Evolutionary conservation across 768 basidiomycete species (phyloP), one percentile per base, ranked within the genome.

Genomic region (Hypholoma sublateritium): DNA sequence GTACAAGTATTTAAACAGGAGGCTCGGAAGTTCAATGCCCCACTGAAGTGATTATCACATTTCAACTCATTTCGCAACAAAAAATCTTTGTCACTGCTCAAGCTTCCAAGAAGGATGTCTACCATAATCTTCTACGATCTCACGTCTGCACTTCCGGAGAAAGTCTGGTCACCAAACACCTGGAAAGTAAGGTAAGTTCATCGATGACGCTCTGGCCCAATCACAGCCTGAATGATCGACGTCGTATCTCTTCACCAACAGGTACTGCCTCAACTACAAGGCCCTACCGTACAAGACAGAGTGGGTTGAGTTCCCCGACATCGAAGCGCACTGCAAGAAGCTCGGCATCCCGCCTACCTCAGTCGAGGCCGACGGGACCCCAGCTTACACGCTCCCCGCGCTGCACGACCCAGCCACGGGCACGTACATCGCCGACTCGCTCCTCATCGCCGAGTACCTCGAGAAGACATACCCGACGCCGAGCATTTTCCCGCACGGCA

Each of bases 361-460:
- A 14, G 3, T 12, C 21, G 4, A 22, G 9, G 35, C 50, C 11
- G 50, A 51, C 22, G 50, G 35, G 7, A 37, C 35, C 37, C 50
- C 50, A 24, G 5, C 16, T 9, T 51, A 51, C 50, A 37, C 37
- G 8, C 19, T 50, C 32, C 50, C 50, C 34, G 36, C 24, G 32
- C 35, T 50, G 9, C 28, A 50, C 50, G 50, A 50, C 36, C 36
- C 50, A 1, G n/a, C 35, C 16, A 39, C 50, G 7, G 50, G 35
- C 32, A 24, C 22, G 12, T 17, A 12, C 50, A 19, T 50, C 8
- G n/a, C 34, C 17, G 50, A 50, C 35, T 50, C 50, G 17, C 24
- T 36, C 17, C 14, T 22, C n/a, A 50, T 50, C 21, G 50, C 35
- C 17, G 35, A 39, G 50, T 50, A 50, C 50, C 74, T 1, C 32